Conservation (phyloP, 352 stramenopile genomes). For the Globisporangium alternatum region DNA sequence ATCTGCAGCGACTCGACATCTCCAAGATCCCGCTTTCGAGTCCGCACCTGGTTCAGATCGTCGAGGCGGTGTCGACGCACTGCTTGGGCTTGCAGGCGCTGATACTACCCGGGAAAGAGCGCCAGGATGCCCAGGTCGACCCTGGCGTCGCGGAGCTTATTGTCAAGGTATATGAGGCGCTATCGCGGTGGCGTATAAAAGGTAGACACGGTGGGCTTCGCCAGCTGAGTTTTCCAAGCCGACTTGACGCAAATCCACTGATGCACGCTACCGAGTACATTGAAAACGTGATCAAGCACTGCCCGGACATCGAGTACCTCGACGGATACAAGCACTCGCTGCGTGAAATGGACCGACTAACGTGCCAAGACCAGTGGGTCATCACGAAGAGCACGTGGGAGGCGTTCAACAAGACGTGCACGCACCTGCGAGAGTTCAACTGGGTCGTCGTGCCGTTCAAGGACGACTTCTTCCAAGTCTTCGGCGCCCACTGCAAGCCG, state of each 20-base stretch:
- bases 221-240: constrained; percentile 24
- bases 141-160: constrained; percentile 22
- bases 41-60: constrained; percentile 28
- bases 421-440: constrained; percentile 50
- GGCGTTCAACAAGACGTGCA: constrained; percentile 39
- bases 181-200: constrained; percentile 31
- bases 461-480: constrained; percentile 40
- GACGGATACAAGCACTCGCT: constrained; percentile 56
- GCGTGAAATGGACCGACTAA: constrained; percentile 32
- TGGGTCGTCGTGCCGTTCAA: constrained; percentile 65
- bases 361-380: constrained; percentile 45
- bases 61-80: constrained; percentile 28
- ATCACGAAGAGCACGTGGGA: constrained; percentile 29
- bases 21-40: constrained; percentile 29
- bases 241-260: constrained; percentile 18
- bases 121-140: constrained; percentile 18
- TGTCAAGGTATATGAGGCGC: constrained; percentile 23
- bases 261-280: constrained; percentile 24
- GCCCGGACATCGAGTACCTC: constrained; percentile 54
- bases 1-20: constrained; percentile 41
- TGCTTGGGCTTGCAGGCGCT: constrained; percentile 36
- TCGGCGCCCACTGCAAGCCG: constrained; percentile 36
- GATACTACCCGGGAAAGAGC: constrained; percentile 35
- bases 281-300: constrained; percentile 24
- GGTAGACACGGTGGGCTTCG: constrained; percentile 31